Evolutionary conservation across 495 filamentous ascomycete genomes (phyloP).

Genomic region (Cudoniella acicularis): DNA sequence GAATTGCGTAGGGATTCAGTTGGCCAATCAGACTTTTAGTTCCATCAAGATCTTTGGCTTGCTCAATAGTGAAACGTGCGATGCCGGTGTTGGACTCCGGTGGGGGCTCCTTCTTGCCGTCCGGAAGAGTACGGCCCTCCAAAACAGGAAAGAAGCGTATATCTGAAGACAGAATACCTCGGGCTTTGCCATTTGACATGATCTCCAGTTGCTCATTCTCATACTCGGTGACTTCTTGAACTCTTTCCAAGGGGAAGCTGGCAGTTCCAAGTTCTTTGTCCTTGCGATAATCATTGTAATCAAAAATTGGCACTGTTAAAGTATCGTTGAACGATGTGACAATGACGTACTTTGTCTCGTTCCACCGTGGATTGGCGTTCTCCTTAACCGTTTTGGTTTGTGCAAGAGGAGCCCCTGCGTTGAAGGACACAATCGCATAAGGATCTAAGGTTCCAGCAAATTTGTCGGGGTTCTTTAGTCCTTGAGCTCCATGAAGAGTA

Average conservation of each 20-base stretch:
- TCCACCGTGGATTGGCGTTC: constrained; percentile 85
- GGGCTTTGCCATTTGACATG: constrained; percentile 74
- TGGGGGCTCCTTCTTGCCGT: constrained; percentile 71
- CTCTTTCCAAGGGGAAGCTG: constrained; percentile 76
- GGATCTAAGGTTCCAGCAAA: constrained; percentile 93
- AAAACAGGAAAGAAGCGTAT: constrained; percentile 94
- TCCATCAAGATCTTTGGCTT: constrained; percentile 92
- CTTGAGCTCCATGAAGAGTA: constrained; percentile 84
- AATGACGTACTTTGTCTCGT: constrained; percentile 92
- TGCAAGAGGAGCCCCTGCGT: constrained; percentile 71
- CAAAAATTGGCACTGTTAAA: constrained; percentile 76
- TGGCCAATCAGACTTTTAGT: constrained; percentile 84
- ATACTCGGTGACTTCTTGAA: constrained; percentile 70
- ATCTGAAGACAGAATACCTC: constrained; percentile 76
- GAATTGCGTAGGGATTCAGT: constrained; percentile 83
- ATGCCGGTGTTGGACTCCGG: constrained; percentile 94
- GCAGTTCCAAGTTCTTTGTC: constrained; percentile 91
- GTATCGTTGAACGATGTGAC: constrained; percentile 84
- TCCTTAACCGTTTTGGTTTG: constrained; percentile 87
- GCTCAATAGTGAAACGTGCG: constrained; percentile 84
- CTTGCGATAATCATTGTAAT: constrained; percentile 94
- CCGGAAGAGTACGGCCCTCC: constrained; percentile 63
- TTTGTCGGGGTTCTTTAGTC: constrained; percentile 91
- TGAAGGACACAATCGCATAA: constrained; percentile 83
- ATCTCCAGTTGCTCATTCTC: constrained; percentile 86